Evolutionary conservation across 2,329 filamentous ascomycete species (phyloP).

Genomic region (Talaromyces funiculosus): DNA sequence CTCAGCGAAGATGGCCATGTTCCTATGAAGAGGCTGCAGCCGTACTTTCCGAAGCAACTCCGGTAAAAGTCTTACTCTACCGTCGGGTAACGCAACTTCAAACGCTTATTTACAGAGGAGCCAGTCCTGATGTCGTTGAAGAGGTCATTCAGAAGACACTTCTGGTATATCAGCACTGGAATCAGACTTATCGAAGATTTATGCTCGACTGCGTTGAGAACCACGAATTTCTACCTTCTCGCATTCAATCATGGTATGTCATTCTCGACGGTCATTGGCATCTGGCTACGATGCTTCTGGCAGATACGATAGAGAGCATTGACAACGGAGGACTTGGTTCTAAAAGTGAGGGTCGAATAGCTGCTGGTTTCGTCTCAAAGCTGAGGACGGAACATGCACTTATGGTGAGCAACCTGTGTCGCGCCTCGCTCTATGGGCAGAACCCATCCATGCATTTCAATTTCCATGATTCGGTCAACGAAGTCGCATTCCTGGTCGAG

Average conservation of each 20-base stretch:
- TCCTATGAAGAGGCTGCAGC: slow-evolving; percentile 48
- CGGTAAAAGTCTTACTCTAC: slow-evolving; percentile 56
- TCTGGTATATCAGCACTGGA: slow-evolving; percentile 53
- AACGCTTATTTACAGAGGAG: slow-evolving; percentile 43
- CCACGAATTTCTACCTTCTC: slow-evolving; percentile 47
- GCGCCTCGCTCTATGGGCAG: slow-evolving; percentile 44
- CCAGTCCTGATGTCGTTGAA: slow-evolving; percentile 40
- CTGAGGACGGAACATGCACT: slow-evolving; percentile 43
- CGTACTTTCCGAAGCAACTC: slow-evolving; percentile 49
- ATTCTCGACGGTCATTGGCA: slow-evolving; percentile 56
- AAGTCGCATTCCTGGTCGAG: slow-evolving; percentile 54
- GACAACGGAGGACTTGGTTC: slow-evolving; percentile 33
- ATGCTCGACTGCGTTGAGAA: slow-evolving; percentile 48
- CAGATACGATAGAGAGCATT: slow-evolving; percentile 49
- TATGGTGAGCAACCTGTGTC: slow-evolving; percentile 44
- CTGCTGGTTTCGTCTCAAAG: slow-evolving; percentile 30
- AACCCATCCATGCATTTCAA: slow-evolving; percentile 28
- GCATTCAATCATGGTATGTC: slow-evolving; percentile 57
- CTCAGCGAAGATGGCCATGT: slow-evolving; percentile 48
- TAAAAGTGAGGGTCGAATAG: slow-evolving; percentile 23
- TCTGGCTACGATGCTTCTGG: slow-evolving; percentile 50
- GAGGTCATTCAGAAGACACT: slow-evolving; percentile 45
- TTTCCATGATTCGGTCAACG: slow-evolving; percentile 51
- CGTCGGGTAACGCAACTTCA: slow-evolving; percentile 54
- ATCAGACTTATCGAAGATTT: slow-evolving; percentile 47